These are phyloP conservation scores for Euphorbia lathyris DNA, from an alignment of 345 rosid genomes.

Conservation along the genomic window DNA sequence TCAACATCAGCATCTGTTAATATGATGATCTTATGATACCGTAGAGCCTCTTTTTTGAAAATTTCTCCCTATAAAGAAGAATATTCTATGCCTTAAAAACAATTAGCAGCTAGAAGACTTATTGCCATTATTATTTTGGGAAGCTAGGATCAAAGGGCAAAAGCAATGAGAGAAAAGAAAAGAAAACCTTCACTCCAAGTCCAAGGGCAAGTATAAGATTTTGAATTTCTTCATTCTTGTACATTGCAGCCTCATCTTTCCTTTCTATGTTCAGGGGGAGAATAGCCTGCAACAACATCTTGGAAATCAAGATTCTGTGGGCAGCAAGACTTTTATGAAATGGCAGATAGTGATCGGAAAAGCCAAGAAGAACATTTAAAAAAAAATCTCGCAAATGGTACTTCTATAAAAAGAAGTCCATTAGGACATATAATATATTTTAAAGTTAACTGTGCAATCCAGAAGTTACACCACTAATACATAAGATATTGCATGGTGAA, in stretches of 20 bases:
- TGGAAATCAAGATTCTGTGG: not conserved
- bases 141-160: not conserved
- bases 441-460: not conserved
- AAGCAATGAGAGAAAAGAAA: slow-evolving; percentile 1
- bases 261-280: slow-evolving; percentile 94
- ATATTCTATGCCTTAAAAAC: slow-evolving; percentile 10
- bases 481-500: not conserved
- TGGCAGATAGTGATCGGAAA: not conserved
- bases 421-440: not conserved
- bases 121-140: not conserved
- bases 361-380: too few species aligned
- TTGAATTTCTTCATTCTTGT: slow-evolving; percentile 96
- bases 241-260: slow-evolving; percentile 96
- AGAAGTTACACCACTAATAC: not conserved
- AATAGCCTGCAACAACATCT: slow-evolving; percentile 63
- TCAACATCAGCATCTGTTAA: slow-evolving; percentile 99
- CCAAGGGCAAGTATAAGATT: slow-evolving; percentile 94
- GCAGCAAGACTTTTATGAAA: not conserved
- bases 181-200: slow-evolving; percentile 88
- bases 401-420: not conserved
- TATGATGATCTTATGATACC: slow-evolving; percentile 93
- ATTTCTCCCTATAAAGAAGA: slow-evolving; percentile 75
- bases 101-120: not conserved
- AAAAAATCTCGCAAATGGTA: not conserved
- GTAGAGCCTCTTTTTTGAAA: slow-evolving; percentile 72